Conservation (phyloP, 495 filamentous ascomycete genomes). For the Schizothecium vesticola region DNA sequence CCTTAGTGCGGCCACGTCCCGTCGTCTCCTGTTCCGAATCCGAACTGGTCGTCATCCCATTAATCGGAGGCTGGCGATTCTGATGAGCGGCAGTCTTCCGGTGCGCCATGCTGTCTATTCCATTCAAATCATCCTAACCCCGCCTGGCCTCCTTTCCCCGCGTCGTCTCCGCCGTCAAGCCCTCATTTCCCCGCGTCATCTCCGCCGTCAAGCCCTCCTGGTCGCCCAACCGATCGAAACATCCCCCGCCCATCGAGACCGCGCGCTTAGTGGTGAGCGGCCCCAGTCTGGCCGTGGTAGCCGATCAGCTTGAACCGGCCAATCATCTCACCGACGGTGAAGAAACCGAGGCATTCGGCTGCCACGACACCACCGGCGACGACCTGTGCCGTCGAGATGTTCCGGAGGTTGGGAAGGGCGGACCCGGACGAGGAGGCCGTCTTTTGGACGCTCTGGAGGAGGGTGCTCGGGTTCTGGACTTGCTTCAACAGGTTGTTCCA, state of each 20-base stretch:
- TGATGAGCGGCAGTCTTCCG: slow-evolving; percentile 15
- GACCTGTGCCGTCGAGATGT: slow-evolving; percentile 62
- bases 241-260: neutral
- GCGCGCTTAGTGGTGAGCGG: slow-evolving; percentile 55
- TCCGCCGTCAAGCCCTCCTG: neutral
- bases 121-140: slow-evolving; percentile 7
- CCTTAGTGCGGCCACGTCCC: neutral
- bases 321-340: slow-evolving; percentile 95
- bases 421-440: slow-evolving; percentile 27
- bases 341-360: slow-evolving; percentile 92
- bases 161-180: no score
- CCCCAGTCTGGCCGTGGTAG: slow-evolving; percentile 65
- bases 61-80: slow-evolving; percentile 15
- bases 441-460: slow-evolving; percentile 36
- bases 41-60: slow-evolving; percentile 7
- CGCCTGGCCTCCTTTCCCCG: neutral
- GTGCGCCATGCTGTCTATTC: slow-evolving; percentile 22
- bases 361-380: slow-evolving; percentile 64
- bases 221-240: neutral
- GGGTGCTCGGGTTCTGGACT: slow-evolving; percentile 56
- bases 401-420: slow-evolving; percentile 60
- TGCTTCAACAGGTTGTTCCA: slow-evolving; percentile 67
- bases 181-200: neutral
- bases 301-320: slow-evolving; percentile 90
- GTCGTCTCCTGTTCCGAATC: slow-evolving; percentile 2